Conservation (phyloP, 345 rosid genomes). For the Gossypium ekmanianum region DNA sequence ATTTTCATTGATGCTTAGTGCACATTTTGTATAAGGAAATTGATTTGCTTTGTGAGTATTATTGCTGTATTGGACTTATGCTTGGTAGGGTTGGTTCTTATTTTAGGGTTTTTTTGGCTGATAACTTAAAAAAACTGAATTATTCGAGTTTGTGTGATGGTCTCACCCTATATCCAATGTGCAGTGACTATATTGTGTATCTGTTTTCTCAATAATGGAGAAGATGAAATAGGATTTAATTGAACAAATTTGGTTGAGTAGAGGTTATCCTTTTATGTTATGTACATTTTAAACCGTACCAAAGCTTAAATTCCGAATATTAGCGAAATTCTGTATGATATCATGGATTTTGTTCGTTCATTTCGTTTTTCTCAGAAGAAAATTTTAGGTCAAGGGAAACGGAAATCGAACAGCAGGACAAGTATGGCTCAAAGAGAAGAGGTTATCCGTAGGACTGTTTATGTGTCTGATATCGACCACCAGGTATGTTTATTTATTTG, state of each 20-base stretch:
- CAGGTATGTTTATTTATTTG: conserved; percentile 44
- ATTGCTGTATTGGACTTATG: background rate
- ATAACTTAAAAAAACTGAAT: background rate
- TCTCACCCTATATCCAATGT: background rate
- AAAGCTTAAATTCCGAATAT: background rate
- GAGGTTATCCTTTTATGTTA: background rate
- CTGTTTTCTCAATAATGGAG: background rate
- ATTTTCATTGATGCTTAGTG: background rate
- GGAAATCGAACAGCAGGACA: conserved; percentile 68
- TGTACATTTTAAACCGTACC: background rate
- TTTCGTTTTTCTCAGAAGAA: conserved; percentile 49
- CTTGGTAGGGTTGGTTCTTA: background rate
- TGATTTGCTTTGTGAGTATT: background rate
- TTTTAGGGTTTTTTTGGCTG: background rate
- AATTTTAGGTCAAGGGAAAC: conserved; percentile 59
- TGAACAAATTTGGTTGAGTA: background rate
- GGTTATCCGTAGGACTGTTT: conserved; percentile 78
- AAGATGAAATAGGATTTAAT: background rate
- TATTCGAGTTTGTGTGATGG: background rate
- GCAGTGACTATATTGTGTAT: background rate
- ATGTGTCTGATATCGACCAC: conserved; percentile 91
- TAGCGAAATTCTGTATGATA: background rate
- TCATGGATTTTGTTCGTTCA: conserved; percentile 13
- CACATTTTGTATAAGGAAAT: background rate
- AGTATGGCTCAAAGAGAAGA: conserved; percentile 90